A percentile compares a stretch with the other conserved stretches of the same genome.
phyloP scores from a whole-genome alignment of 495 filamentous ascomycete species.

The Lindgomyces ingoldianus region DNA sequence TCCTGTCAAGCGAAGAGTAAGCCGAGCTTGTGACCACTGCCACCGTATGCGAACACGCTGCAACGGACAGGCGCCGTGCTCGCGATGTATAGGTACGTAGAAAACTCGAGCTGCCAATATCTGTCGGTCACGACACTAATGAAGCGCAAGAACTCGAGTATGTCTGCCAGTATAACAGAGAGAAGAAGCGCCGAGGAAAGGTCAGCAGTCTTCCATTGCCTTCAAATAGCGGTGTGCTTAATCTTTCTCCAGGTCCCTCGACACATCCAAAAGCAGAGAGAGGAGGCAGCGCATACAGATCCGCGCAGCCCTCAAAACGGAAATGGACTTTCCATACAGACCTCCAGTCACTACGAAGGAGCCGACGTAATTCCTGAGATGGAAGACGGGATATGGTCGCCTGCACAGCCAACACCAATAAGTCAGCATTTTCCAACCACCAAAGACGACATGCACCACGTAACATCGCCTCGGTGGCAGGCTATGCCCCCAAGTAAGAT shows the following conservation, averaged over 20 bases:
- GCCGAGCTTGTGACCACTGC: conserved; percentile 37
- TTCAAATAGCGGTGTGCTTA: not conserved
- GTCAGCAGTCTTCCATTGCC: not conserved
- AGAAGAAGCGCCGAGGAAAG: conserved; percentile 35
- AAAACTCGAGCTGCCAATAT: not conserved
- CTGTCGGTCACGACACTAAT: conserved; percentile 1
- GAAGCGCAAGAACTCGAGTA: conserved; percentile 26
- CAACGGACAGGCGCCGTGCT: conserved; percentile 35
- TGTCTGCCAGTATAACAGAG: conserved; percentile 32
- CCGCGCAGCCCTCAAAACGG: conserved; percentile 8
- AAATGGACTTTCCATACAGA: conserved; percentile 27
- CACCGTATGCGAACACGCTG: conserved; percentile 33
- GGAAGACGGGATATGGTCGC: conserved; percentile 34
- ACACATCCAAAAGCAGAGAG: conserved; percentile 33
- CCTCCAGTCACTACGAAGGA: conserved; percentile 7
- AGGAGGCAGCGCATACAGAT: conserved; percentile 20
- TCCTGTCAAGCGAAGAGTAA: conserved; percentile 31
- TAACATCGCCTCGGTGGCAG: conserved; percentile 28
- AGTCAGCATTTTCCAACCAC: conserved; percentile 21
- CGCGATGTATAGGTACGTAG: conserved; percentile 34
- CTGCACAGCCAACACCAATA: conserved; percentile 18
- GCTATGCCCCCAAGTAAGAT: conserved; percentile 21
- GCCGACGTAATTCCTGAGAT: conserved; percentile 21
- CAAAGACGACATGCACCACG: conserved; percentile 19
- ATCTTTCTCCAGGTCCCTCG: conserved; percentile 26